Conservation (phyloP, 352 stramenopile species). For the Pythium rishiriense region DNA sequence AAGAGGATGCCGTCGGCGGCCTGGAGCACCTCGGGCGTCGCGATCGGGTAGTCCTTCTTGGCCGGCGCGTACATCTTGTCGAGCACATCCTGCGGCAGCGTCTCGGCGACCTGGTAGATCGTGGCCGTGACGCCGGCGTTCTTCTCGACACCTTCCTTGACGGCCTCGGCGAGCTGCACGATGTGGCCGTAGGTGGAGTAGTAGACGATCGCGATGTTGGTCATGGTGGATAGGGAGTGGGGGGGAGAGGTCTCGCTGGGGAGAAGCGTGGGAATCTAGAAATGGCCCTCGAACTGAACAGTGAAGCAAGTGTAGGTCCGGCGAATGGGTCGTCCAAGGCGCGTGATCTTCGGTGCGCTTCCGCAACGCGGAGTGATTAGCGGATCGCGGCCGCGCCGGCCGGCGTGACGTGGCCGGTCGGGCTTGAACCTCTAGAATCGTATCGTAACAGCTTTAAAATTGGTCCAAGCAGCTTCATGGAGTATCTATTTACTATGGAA, state of each 20-base stretch:
- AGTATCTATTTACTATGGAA: too few relatives aligned
- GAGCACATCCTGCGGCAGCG: conserved; percentile 64
- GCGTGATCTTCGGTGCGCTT: background rate
- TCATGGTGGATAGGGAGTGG: conserved; percentile 30
- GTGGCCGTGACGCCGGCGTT: conserved; percentile 43
- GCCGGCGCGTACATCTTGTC: conserved; percentile 63
- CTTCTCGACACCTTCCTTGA: conserved; percentile 69
- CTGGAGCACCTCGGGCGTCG: conserved; percentile 51
- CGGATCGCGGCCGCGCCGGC: background rate
- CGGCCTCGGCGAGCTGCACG: conserved; percentile 45
- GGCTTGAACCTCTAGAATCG: background rate
- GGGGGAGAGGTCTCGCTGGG: background rate
- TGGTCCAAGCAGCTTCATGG: too few relatives aligned
- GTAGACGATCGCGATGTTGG: conserved; percentile 74
- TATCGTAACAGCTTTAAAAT: background rate
- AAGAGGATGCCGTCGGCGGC: conserved; percentile 84
- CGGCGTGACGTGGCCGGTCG: background rate
- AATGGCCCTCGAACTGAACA: background rate
- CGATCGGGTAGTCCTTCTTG: conserved; percentile 61
- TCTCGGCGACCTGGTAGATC: conserved; percentile 76
- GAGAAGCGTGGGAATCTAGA: background rate
- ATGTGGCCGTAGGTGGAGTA: conserved; percentile 86
- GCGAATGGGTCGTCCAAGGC: background rate
- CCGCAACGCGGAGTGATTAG: background rate
- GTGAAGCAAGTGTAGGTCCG: background rate